Base-by-base conservation (phyloP, 2,329 filamentous ascomycete genomes). In the Dactylellina cionopaga region DNA sequence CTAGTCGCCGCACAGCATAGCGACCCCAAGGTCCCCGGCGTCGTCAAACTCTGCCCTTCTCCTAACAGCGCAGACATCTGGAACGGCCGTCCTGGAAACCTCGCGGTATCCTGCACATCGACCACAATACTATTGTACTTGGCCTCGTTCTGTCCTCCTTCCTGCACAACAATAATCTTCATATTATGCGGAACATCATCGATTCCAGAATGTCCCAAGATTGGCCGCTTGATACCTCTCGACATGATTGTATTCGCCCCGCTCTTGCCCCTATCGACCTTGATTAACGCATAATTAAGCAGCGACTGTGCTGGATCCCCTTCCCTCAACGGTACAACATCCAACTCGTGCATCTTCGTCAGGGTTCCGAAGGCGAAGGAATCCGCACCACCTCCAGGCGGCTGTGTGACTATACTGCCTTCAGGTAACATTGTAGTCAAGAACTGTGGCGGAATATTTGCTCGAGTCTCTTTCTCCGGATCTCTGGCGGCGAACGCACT, bases 211-310 rank as follows among this genome's bases (percentile, higher is more conserved):
- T 9, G 19, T 1, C 46, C 39, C 25, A 43, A 9, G 13, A 71
- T 37, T 4, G 58, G 58, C 24, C 43, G 24, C 19, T 46, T 58
- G 37, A 59, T 37, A 4, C 51, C 58, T 29, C 52, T 64, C 13
- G 58, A 44, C 35, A 51, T 39, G 22, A 71, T 22, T 3, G 35
- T 22, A 29, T 71, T 71, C 6, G 22, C 24, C n/a, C 66, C 66
- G 5, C 51, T n/a, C 25, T 54, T 60, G 24, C 54, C 58, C 6
- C 52, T 58, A 31, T 71, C 54, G 22, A 71, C 66, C 44, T 71
- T 71, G 10, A 71, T 41, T 9, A 71, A 29, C 22, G 66, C 66
- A 31, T 64, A 71, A 17, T 71, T 71, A 5, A 71, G 47, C 66
- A 71, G 27, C 2, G 58, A 55, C 3, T 22, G 29, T 5, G 27